Conservation (phyloP, 768 basidiomycete genomes). For the Boletus tomentosulus region DNA sequence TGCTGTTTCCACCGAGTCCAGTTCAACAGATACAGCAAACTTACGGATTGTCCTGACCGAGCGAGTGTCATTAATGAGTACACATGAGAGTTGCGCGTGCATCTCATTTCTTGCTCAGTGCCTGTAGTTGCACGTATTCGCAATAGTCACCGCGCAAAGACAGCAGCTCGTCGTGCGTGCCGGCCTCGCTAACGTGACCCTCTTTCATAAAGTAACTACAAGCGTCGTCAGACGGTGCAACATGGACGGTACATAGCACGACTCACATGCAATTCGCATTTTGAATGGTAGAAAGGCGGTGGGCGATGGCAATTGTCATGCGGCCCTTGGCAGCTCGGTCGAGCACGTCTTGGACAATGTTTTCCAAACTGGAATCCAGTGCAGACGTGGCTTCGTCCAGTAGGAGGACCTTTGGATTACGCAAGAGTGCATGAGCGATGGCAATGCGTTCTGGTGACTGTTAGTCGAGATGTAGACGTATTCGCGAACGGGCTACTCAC, state of each 20-base stretch:
- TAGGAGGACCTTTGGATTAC: slow-evolving; percentile 84
- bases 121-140: slow-evolving; percentile 88
- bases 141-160: slow-evolving; percentile 65
- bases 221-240: slow-evolving; percentile 22
- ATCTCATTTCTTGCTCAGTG: slow-evolving; percentile 42
- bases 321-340: slow-evolving; percentile 90
- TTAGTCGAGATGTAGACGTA: not conserved
- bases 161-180: slow-evolving; percentile 83
- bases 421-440: slow-evolving; percentile 87
- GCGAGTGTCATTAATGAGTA: not conserved
- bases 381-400: slow-evolving; percentile 91
- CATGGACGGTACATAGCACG: not conserved
- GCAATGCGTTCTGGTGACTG: slow-evolving; percentile 55
- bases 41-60: slow-evolving; percentile 22
- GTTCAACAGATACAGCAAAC: not conserved
- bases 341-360: slow-evolving; percentile 90
- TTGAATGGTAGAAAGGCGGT: slow-evolving; percentile 89
- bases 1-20: not conserved
- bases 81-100: not conserved
- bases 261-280: slow-evolving; percentile 85
- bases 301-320: slow-evolving; percentile 93
- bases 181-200: slow-evolving; percentile 78
- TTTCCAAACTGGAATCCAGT: slow-evolving; percentile 87
- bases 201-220: slow-evolving; percentile 91
- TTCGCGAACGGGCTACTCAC: slow-evolving; percentile 34